Percentiles rank a stretch among this genome's conserved stretches.
phyloP scores from a whole-genome alignment of 164 flowering plant genomes.

The Warburgia ugandensis region DNA sequence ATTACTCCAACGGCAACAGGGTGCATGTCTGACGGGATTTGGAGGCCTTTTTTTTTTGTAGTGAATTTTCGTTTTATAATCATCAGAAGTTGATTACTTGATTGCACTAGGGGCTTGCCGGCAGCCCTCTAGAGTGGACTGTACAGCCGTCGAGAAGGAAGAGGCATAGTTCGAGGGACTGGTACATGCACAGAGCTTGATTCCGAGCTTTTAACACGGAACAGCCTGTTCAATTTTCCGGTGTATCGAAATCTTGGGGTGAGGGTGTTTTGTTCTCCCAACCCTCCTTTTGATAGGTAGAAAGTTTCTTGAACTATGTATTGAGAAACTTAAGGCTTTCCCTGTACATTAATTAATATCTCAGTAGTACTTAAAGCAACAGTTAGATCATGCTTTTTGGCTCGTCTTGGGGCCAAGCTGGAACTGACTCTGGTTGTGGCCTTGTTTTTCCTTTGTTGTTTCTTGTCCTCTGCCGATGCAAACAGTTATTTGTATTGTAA shows the following conservation, averaged over 20 bases:
- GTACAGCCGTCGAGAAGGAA: constrained; percentile 4
- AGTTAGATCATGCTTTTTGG: too few relatives aligned
- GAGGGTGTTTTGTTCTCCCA: too few relatives aligned
- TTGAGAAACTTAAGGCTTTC: constrained; percentile 1
- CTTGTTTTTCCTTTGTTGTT: too few relatives aligned
- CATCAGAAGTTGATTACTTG: not conserved
- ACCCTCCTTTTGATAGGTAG: too few relatives aligned
- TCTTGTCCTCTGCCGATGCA: too few relatives aligned
- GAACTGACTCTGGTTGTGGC: too few relatives aligned
- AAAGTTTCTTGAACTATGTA: not conserved
- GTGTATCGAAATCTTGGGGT: constrained; percentile 6
- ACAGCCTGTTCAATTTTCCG: constrained; percentile 6
- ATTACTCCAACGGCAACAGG: constrained; percentile 9
- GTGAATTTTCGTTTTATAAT: not conserved
- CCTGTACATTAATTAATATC: constrained; percentile 6
- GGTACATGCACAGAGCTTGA: constrained; percentile 10
- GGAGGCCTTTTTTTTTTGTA: not conserved
- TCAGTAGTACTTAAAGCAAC: too few relatives aligned
- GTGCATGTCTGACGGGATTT: constrained; percentile 6
- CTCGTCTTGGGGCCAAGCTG: too few relatives aligned
- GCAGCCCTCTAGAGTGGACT: constrained; percentile 1
- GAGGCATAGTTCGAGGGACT: too few relatives aligned
- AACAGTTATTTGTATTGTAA: too few relatives aligned
- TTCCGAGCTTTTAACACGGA: constrained; percentile 11
- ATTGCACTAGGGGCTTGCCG: constrained; percentile 3